Evolutionary conservation across 495 filamentous ascomycete genomes (phyloP).

Genomic region (Schizothecium vesticola): DNA sequence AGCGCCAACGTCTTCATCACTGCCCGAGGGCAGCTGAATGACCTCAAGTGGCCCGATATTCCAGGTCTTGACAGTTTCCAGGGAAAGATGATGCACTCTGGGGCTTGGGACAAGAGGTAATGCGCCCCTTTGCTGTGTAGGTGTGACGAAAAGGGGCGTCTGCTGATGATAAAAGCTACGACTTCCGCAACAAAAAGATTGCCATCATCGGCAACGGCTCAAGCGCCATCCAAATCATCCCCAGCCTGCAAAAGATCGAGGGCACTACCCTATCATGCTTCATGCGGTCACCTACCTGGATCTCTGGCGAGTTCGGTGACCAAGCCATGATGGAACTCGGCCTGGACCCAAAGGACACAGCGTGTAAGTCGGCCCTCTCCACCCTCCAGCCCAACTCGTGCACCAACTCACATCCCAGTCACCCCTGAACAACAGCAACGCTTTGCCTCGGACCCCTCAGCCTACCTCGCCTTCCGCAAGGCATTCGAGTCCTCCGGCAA

Average conservation of each 20-base stretch:
- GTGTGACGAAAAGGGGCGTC: neutral
- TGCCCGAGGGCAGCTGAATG: conserved; percentile 61
- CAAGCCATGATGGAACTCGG: conserved; percentile 36
- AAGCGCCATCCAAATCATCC: conserved; percentile 66
- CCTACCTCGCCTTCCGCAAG: conserved; percentile 34
- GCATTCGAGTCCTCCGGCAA: conserved; percentile 36
- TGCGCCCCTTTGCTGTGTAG: neutral
- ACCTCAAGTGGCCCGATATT: conserved; percentile 54
- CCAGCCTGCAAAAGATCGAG: conserved; percentile 53
- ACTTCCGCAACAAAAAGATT: conserved; percentile 47
- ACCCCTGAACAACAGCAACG: conserved; percentile 29
- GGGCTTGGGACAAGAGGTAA: conserved; percentile 41
- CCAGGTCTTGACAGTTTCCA: conserved; percentile 49
- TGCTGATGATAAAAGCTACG: conserved; percentile 32
- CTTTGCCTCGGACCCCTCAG: conserved; percentile 27
- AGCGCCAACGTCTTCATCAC: conserved; percentile 55
- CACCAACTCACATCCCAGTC: conserved; percentile 23
- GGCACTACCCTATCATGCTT: conserved; percentile 56
- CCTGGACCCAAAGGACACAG: conserved; percentile 29
- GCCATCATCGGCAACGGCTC: conserved; percentile 55
- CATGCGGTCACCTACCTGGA: conserved; percentile 65
- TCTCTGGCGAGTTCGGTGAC: conserved; percentile 41
- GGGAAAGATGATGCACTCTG: conserved; percentile 55
- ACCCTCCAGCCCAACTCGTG: neutral
- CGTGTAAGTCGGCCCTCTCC: conserved; percentile 26